Base-by-base conservation (phyloP, 768 basidiomycete species). In the Piloderma croceum region DNA sequence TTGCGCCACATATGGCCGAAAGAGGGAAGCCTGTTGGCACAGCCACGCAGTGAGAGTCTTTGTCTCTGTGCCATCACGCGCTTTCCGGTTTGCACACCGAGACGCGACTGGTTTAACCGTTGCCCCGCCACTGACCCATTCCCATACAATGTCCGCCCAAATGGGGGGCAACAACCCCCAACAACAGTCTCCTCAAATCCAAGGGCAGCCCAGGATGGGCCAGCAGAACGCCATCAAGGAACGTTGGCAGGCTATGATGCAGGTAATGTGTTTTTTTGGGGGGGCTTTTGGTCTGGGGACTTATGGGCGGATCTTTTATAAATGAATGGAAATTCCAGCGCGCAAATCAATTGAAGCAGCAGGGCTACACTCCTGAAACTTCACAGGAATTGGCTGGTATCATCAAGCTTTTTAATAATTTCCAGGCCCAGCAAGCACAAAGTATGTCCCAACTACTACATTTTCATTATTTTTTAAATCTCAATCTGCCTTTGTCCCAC, bases 291-390 rank as follows among this genome's bases (percentile, higher is more conserved):
- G 27, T 29, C 10, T 29, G 15, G 15, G 10, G 15, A 9, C 9
- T 15, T 9, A 29, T 15, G 15, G 9, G 10, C 15, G 15, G 27
- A 15, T 29, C 27, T 29, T 15, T 15, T 29, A 29, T 15, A 9
- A 15, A 29, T 29, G 10, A 29, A 29, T 29, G 27, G 10, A 15
- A 9, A 15, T 9, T 29, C 51, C 59, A 78, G 69, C 71, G 72
- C 20, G 63, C 66, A n/a, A 61, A 65, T 23, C 39, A 53, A 27
- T 66, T 78, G 23, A 67, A 62, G 29, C 51, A 51, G n/a, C 57
- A 63, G 27, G 76, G 76, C 10, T 59, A 56, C 43, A 70, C 73
- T 9, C 57, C 66, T n/a, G 69, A 74, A 35, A 66, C 63, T 2
- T 65, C 60, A 7, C 56, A 47, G 18, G 76, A 78, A 40, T 60